Percentiles rank a stretch among this genome's conserved stretches.
phyloP scores from a whole-genome alignment of 768 basidiomycete species.

The Chalciporus sphaerocephalus region DNA sequence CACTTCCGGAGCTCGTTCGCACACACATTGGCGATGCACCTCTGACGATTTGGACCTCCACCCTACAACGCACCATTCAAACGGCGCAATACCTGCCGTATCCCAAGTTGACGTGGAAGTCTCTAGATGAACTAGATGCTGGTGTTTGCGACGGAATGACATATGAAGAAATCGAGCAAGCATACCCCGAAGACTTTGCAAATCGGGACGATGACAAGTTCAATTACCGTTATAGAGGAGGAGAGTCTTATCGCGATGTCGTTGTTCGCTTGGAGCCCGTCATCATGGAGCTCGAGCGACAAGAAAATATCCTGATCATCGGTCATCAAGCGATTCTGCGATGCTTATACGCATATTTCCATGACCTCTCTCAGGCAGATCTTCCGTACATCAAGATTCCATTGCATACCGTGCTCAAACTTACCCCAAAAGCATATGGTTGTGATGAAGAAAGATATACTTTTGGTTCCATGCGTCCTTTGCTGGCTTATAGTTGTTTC shows the following conservation, averaged over 20 bases:
- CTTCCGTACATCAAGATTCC: slow-evolving; percentile 98
- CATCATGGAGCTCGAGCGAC: slow-evolving; percentile 98
- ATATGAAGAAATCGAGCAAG: slow-evolving; percentile 96
- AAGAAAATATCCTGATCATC: slow-evolving; percentile 94
- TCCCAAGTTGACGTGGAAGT: slow-evolving; percentile 96
- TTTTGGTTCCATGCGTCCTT: neutral
- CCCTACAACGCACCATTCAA: slow-evolving; percentile 86
- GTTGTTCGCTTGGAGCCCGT: slow-evolving; percentile 93
- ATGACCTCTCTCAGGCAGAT: slow-evolving; percentile 85
- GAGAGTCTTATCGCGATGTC: slow-evolving; percentile 97
- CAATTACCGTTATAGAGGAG: slow-evolving; percentile 95
- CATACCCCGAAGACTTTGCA: slow-evolving; percentile 97
- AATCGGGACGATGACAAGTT: slow-evolving; percentile 99
- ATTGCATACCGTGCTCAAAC: slow-evolving; percentile 94
- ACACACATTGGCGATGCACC: slow-evolving; percentile 88
- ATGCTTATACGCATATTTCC: slow-evolving; percentile 94
- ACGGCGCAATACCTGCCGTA: slow-evolving; percentile 81
- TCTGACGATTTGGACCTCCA: slow-evolving; percentile 99
- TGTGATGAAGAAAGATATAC: slow-evolving; percentile 91
- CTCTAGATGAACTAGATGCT: slow-evolving; percentile 95
- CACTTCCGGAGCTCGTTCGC: slow-evolving; percentile 81
- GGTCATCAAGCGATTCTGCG: slow-evolving; percentile 92
- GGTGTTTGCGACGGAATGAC: slow-evolving; percentile 99
- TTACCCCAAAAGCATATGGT: slow-evolving; percentile 97
- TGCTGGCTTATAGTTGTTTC: slow-evolving; percentile 1